These are phyloP conservation scores for Teunomyces aglyptinius DNA, from an alignment of 805 yeast genomes.

Conservation along the genomic window DNA sequence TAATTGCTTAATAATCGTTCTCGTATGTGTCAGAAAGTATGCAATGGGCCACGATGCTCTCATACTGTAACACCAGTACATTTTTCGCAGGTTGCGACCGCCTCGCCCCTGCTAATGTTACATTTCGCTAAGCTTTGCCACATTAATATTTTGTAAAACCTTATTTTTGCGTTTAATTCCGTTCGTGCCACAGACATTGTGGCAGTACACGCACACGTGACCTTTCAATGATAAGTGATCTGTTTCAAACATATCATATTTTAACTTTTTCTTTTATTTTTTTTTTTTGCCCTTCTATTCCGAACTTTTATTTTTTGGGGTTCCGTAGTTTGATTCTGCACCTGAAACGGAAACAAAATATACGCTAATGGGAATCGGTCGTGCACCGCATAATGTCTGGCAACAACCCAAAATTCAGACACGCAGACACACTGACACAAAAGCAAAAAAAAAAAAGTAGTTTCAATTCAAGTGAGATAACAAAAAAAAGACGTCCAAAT, in stretches of 20 bases:
- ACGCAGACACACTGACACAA: too few relatives aligned
- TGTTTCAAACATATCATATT: not conserved
- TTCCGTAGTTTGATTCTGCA: too few relatives aligned
- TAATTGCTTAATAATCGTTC: not conserved
- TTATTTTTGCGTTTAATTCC: not conserved
- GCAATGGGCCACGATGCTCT: not conserved
- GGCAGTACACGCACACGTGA: not conserved
- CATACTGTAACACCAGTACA: not conserved
- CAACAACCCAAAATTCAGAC: not conserved
- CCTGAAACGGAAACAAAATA: too few relatives aligned
- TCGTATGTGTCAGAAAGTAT: not conserved
- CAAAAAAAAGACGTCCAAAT: not conserved
- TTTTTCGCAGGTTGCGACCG: not conserved
- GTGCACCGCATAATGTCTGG: not conserved
- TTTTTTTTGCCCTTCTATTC: not conserved
- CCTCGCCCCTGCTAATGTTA: not conserved
- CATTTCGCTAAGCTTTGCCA: not conserved
- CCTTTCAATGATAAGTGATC: not conserved
- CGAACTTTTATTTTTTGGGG: too few relatives aligned
- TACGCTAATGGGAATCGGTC: not conserved
- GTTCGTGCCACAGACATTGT: not conserved
- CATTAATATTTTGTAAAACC: not conserved
- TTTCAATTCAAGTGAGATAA: not conserved
- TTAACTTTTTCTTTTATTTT: not conserved
- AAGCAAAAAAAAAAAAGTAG: not conserved